Conservation (phyloP, 2,329 filamentous ascomycete genomes). For the Xylariaceae sp. region DNA sequence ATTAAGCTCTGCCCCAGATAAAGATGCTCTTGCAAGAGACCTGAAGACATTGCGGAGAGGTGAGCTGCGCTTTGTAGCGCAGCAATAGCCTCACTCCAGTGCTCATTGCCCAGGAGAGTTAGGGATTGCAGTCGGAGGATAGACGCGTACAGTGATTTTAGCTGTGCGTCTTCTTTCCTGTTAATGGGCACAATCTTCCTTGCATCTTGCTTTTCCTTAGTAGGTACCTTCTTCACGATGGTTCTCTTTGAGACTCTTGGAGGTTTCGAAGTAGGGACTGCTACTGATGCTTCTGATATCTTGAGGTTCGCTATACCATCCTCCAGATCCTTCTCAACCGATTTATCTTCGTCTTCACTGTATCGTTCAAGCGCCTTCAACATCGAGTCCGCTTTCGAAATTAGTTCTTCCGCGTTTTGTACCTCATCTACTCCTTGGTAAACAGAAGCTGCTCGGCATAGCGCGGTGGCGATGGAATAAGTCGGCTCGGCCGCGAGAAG, state of each 20-base stretch:
- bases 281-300: conserved; percentile 30
- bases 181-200: conserved; percentile 11
- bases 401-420: conserved; percentile 42
- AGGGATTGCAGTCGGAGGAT: conserved; percentile 44
- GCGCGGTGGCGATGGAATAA: conserved; percentile 44
- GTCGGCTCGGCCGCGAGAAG: conserved; percentile 47
- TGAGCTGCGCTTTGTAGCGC: conserved; percentile 51
- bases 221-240: conserved; percentile 25
- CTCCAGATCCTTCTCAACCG: conserved; percentile 31
- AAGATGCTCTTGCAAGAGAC: conserved; percentile 51
- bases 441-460: conserved; percentile 56
- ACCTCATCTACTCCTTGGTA: conserved; percentile 49
- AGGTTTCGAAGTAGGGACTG: conserved; percentile 21
- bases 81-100: conserved; percentile 57
- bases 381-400: conserved; percentile 49
- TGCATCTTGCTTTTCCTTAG: conserved; percentile 25
- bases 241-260: conserved; percentile 9
- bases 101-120: conserved; percentile 46
- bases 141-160: conserved; percentile 38
- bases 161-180: conserved; percentile 31
- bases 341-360: conserved; percentile 6
- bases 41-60: conserved; percentile 41
- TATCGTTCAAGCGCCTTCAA: conserved; percentile 35
- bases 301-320: conserved; percentile 36
- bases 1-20: conserved; percentile 67